phyloP scores from a whole-genome alignment of 2,329 filamentous ascomycete genomes.

The Penicillium sumatraense region DNA sequence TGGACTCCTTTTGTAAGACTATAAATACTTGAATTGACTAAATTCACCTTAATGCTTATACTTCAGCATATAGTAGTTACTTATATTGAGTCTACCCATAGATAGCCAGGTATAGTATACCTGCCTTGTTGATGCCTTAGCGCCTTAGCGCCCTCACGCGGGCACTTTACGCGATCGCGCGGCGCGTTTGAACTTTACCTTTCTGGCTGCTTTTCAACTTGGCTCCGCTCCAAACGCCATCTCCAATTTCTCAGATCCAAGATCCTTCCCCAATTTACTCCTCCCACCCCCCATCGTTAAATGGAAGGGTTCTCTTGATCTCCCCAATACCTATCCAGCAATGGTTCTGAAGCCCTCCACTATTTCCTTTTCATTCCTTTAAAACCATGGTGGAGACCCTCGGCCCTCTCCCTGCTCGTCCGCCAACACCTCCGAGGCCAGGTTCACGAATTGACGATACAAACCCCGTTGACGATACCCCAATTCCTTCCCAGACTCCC shows the following conservation, averaged over 20 bases:
- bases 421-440: constrained; percentile 60
- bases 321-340: constrained; percentile 18
- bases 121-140: neutral
- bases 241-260: constrained; percentile 4
- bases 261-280: neutral
- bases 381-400: constrained; percentile 51
- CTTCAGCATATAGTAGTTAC: too few relatives aligned
- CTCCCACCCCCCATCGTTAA: neutral
- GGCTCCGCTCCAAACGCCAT: constrained; percentile 6
- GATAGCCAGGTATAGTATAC: too few relatives aligned
- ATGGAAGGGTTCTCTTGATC: neutral
- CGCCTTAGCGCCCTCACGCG: constrained; percentile 22
- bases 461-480: constrained; percentile 44
- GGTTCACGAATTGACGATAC: constrained; percentile 39
- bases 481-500: constrained; percentile 34
- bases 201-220: constrained; percentile 16
- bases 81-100: too few relatives aligned
- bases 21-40: too few relatives aligned
- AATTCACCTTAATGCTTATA: too few relatives aligned
- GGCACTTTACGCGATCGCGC: constrained; percentile 41
- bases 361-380: constrained; percentile 20
- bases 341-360: constrained; percentile 32
- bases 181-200: constrained; percentile 23
- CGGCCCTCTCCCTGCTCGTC: constrained; percentile 55
- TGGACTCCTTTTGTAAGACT: too few relatives aligned